Base-by-base conservation (phyloP, 345 rosid genomes). In the Eutrema yunnanense region DNA sequence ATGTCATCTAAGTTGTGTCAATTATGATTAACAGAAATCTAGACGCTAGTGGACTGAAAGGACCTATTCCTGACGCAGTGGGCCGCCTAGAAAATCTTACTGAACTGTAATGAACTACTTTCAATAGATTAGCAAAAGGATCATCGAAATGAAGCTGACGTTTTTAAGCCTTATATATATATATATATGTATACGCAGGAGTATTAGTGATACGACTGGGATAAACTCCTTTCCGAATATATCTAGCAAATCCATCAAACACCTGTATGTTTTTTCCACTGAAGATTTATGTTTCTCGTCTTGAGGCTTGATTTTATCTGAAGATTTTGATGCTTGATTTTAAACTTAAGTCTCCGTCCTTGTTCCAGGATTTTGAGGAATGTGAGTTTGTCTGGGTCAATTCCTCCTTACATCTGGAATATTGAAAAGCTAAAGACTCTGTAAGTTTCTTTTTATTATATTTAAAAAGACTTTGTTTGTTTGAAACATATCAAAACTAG, bases 11-110 rank as follows among this genome's bases (percentile, higher is more conserved):
- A 81, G 93, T 38, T 59, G 41, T 27, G 32, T 30, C 2, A 0
- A 9, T 50, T 57, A 22, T 58, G 9, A 62, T 72, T n/a, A 63
- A 3, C 56, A 72, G 70, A 81, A 62, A 83, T 71, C 27, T 85
- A 49, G 67, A 40, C 8, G 86, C 71, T 46, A 81, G 82, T 65
- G 88, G 88, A 58, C 77, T 85, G 10, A 40, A 51, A 70, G 84
- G 81, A 40, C 80, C 86, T 44, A 78, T 85, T 67, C 88, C 86
- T 9, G 14, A 79, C 36, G 79, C 77, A 47, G 10, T 83, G 3
- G 38, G 66, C 36, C 40, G 14, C 34, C 61, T 85, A 72, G 30
- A 64, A 33, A 75, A 81, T 12, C 69, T 82, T 16, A 0, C 0
- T 16, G 52, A 75, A 3, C 38, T 86, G 90, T 84, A 56, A 81